phyloP scores from a whole-genome alignment of 225 moss, liverwort and hornwort genomes.

The Polytrichum commune region DNA sequence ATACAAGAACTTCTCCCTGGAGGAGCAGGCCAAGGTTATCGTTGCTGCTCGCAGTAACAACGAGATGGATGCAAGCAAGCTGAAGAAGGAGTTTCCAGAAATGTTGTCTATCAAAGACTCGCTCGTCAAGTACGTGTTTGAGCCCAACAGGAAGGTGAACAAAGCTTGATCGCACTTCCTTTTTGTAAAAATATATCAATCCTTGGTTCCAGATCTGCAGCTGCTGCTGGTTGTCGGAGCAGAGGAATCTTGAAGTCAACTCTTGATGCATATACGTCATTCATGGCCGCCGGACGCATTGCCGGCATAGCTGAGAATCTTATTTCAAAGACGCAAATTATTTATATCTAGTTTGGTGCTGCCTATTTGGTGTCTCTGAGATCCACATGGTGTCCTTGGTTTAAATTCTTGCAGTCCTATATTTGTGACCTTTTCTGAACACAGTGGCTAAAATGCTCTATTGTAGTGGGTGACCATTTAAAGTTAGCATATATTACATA shows the following conservation, averaged over 20 bases:
- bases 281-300: conserved; percentile 2
- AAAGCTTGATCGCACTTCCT: conserved; percentile 11
- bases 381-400: no score
- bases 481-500: no score
- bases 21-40: conserved; percentile 83
- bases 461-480: no score
- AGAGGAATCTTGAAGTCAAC: not conserved
- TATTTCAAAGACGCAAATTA: no score
- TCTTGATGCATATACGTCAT: not conserved
- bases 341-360: no score
- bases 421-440: no score
- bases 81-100: conserved; percentile 56
- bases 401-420: no score
- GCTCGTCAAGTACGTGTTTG: conserved; percentile 67
- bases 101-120: conserved; percentile 72
- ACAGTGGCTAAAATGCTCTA: no score
- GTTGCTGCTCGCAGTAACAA: conserved; percentile 53
- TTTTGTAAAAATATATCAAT: not conserved
- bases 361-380: no score
- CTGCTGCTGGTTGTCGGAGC: not conserved
- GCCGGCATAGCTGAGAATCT: not conserved
- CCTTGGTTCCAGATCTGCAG: not conserved
- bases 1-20: conserved; percentile 58
- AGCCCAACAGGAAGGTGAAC: conserved; percentile 38
- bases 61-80: conserved; percentile 55